Evolutionary conservation across 2,329 filamentous ascomycete species (phyloP).

Genomic region (Cercospora sp.): DNA sequence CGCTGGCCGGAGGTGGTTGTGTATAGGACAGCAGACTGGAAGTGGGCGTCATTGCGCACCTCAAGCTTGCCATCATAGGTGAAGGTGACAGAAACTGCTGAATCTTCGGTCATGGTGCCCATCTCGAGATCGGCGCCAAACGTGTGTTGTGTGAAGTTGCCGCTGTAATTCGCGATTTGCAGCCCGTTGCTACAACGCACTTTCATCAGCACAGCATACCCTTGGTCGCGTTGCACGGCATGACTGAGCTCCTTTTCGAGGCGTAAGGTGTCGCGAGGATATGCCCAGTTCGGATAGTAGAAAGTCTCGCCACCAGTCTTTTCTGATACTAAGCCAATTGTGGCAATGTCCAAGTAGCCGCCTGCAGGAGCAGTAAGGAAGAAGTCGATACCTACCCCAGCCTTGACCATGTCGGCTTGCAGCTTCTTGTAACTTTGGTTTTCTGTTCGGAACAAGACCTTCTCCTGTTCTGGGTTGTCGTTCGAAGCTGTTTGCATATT

Average conservation of each 20-base stretch:
- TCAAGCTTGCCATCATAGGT: slow-evolving; percentile 97
- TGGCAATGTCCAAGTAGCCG: slow-evolving; percentile 89
- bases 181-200: slow-evolving; percentile 95
- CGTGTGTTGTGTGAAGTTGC: slow-evolving; percentile 93
- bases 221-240: slow-evolving; percentile 82
- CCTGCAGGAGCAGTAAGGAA: slow-evolving; percentile 90
- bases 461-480: slow-evolving; percentile 78
- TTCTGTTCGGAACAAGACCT: slow-evolving; percentile 87
- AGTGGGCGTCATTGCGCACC: slow-evolving; percentile 92
- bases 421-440: slow-evolving; percentile 84
- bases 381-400: slow-evolving; percentile 86
- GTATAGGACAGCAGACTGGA: slow-evolving; percentile 92
- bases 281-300: slow-evolving; percentile 95
- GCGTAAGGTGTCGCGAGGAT: slow-evolving; percentile 79
- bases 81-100: slow-evolving; percentile 87
- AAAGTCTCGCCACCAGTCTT: slow-evolving; percentile 93
- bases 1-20: slow-evolving; percentile 87
- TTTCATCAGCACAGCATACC: slow-evolving; percentile 96
- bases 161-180: slow-evolving; percentile 90
- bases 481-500: slow-evolving; percentile 81
- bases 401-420: slow-evolving; percentile 82
- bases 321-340: slow-evolving; percentile 81
- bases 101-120: slow-evolving; percentile 88
- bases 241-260: slow-evolving; percentile 83
- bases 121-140: slow-evolving; percentile 95